Base-by-base conservation (phyloP, 2,329 filamentous ascomycete genomes). In the Phialophora tarda region DNA sequence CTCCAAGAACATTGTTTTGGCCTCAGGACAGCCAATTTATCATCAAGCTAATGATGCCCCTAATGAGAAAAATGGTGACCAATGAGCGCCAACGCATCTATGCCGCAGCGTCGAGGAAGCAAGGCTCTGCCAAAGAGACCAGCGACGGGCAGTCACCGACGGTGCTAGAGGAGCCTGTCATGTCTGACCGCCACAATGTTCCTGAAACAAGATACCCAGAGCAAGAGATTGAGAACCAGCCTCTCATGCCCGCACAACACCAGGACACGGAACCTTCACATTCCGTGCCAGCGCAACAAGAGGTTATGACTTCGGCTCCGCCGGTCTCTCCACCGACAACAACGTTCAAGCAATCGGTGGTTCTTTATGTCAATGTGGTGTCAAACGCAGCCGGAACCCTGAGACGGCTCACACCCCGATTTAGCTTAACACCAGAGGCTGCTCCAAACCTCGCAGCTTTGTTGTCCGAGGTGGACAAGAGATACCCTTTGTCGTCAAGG, bases 41-140 rank as follows among this genome's bases (percentile, higher is more conserved):
- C 58, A 83, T 87, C 48, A 79, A 81, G n/a, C 75, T 85, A 24
- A 82, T 86, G n/a, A 86, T 84, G 67, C 85, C 84, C 12, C 74
- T 87, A 54, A 77, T 87, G 65, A 76, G 85, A 64, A 78, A 85
- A 26, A 86, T 87, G 84, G 84, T 87, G 12, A 86, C 84, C 17
- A 87, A 87, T 65, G 85, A 87, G 73, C 78, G 85, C 26, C 85
- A 87, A 72, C 78, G 85, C 44, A 79, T 84, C 71, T 87, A 87
- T 74, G 85, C 85, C 1, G 82, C 85, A 32, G 83, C 85, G 73
- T 84, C 82, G 1, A 79, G 85, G 48, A 86, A 84, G 68, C 80
- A 81, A 11, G 80, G 80, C 3, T 75, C 66, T 5, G 66, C 50
- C 11, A 65, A 59, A 24, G 58, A 50, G 4, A 44, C 60, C 2